Percentiles rank a stretch among this genome's conserved stretches.
These are phyloP conservation scores for Plantago elongata DNA, from an alignment of 257 asterid genomes.

Conservation along the genomic window DNA sequence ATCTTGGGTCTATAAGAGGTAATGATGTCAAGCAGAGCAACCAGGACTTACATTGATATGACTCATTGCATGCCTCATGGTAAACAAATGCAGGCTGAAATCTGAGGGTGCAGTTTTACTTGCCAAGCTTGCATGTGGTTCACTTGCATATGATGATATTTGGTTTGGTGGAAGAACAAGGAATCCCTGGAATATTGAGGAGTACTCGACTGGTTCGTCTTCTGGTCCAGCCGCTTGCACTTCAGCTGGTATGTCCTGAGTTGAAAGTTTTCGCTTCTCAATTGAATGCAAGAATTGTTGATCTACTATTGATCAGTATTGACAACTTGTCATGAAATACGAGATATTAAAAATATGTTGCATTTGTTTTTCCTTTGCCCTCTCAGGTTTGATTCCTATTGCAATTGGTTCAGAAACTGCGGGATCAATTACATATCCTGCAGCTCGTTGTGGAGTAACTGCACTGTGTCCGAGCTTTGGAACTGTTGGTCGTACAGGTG, in stretches of 20 bases:
- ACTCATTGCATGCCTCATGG: slow-evolving; percentile 1
- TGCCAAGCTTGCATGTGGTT: slow-evolving; percentile 82
- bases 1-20: slow-evolving; percentile 98
- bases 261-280: not conserved
- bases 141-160: slow-evolving; percentile 90
- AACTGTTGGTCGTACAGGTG: slow-evolving; percentile 82
- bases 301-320: too few species aligned
- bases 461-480: slow-evolving; percentile 91
- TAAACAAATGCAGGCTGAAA: slow-evolving; percentile 50
- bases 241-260: slow-evolving; percentile 57
- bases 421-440: slow-evolving; percentile 90
- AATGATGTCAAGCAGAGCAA: slow-evolving; percentile 6
- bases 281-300: too few species aligned
- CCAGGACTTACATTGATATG: not conserved
- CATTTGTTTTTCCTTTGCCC: not conserved
- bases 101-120: slow-evolving; percentile 85
- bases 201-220: slow-evolving; percentile 92
- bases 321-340: not conserved
- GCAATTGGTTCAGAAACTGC: slow-evolving; percentile 95
- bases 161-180: slow-evolving; percentile 98
- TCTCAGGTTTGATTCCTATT: slow-evolving; percentile 76
- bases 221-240: slow-evolving; percentile 94
- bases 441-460: slow-evolving; percentile 91
- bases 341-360: not conserved
- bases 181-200: slow-evolving; percentile 95